Evolutionary conservation across 257 asterid species (phyloP), one percentile per base, ranked within the genome.

Genomic region (Ehretia macrophylla): DNA sequence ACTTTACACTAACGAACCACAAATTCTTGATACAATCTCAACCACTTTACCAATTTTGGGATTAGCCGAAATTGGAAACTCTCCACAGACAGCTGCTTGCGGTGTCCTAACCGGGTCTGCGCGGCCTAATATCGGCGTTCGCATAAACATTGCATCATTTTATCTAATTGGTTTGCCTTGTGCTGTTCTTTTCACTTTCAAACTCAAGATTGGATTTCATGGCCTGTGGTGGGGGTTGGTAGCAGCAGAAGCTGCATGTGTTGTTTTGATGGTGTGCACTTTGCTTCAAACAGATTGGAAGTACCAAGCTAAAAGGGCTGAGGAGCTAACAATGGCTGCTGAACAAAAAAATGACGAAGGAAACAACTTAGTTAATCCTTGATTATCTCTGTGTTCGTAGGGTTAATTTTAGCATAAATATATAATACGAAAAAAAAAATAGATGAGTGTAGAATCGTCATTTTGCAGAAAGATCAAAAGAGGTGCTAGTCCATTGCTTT

Each of bases 101-200:
- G 96, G 96, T 17, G 91, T 71, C 13, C 72, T 87, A 17, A 85
- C 88, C n/a, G 96, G 96, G 0, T 85, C 96, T 8, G 96, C 96
- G 1, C 55, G 85, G 62, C 94, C 91, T 1, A 85, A 74, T 17
- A 58, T 87, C 1, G 94, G 94, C 0, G 94, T 75, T 9, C 51
- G 94, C 56, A 87, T 85, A 58, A 87, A 87, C 39, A 59, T 87
- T 44, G 87, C 91, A 51, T 85, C 96, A 8, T 87, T 87, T 68
- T 87, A 87, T 65, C 46, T 87, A 52, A 86, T 87, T 49, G 96
- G 94, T 51, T 62, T 87, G 63, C 96, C 96, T 0, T 84, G 88
- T 67, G 77, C 95, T 5, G 72, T 72, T 13, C 32, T 79, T 16
- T 60, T 87, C 59, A 88, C 84, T 0, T 87, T 87, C 71, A 77